Base-by-base conservation (phyloP, 2,329 filamentous ascomycete genomes). In the Fusarium mangiferae region DNA sequence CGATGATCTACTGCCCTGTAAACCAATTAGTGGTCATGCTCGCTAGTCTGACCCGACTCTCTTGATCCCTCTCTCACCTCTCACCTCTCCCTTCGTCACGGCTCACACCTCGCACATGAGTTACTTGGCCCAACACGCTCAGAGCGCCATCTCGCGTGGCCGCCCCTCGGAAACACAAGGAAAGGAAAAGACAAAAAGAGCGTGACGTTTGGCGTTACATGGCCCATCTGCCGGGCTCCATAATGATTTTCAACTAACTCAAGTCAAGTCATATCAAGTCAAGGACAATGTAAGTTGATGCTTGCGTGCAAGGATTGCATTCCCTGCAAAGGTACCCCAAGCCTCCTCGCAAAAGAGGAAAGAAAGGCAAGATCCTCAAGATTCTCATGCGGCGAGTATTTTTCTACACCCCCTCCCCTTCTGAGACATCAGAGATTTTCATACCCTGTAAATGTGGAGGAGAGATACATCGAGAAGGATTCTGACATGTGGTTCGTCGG, bases 91-190 rank as follows among this genome's bases (percentile, higher is more conserved):
- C 61, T 48, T 39, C 49, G 48, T 61, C 59, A 48, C 71, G 55
- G 62, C 72, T 68, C 71, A 74, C 72, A 74, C 72, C 72, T 74
- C 59, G 68, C 18, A 74, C 72, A 62, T 68, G 71, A 52, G 68
- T 45, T 57, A 60, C 59, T 59, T 56, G 70, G 49, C 70, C 66
- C 66, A 68, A 64, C 70, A 68, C 56, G 13, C 59, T 49, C 41
- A 60, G 71, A 74, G 73, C 75, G 73, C 71, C 73, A 78, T 78
- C 76, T 77, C 77, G 76, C 76, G 77, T 78, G 77, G 76, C 72
- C 68, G 74, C 72, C 75, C 65, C 66, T 72, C 74, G 56, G 71
- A 78, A 58, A 56, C 57, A 73, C 69, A 70, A 65, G 59, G 38
- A 64, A 72, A 52, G 46, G 62, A 68, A 45, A 45, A 45, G 39